Evolutionary conservation across 2,329 filamentous ascomycete genomes (phyloP), one percentile per base, ranked within the genome.

Genomic region (Alternaria sp.): DNA sequence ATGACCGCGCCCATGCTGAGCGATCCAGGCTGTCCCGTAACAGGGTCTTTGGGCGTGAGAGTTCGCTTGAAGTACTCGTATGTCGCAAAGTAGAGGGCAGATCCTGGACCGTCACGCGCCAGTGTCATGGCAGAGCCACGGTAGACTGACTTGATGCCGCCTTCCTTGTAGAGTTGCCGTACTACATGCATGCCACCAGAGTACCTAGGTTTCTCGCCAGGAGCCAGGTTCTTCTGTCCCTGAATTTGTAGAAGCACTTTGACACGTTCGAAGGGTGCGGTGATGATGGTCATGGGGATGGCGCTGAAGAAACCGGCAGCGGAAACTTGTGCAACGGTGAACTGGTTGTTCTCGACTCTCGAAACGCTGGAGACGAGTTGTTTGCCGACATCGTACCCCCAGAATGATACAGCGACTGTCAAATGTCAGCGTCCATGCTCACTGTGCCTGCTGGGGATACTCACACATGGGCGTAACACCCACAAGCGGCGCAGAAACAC

Each of bases 401-500:
- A 89, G 79, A 89, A 89, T 74, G 85, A 88, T 17, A 89, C 86
- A 51, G 87, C 87, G 71, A 89, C 85, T 88, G 61, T 46, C 13
- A 2, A 21, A 7, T 14, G 23, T 72, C 39, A 67, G 66, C 31
- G 24, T 24, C 6, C 2, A 23, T 11, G 28, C 9, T n/a, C 31
- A 21, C 26, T 23, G 36, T 14, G 24, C 23, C 21, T 26, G 17
- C 14, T 39, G 31, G 52, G 36, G 17, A 17, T 37, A 87, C 93
- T 80, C 86, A 97, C 93, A 99, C 95, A 99, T 99, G 54, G 95
- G 95, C 61, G 95, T 99, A 14, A 99, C 95, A 53, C 95, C 95
- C 9, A 97, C 91, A 62, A 99, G 82, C 42, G 95, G 95, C 71
- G 95, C 95, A 69, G 91, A 95, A 44, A 99, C 94, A 78, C 95